phyloP scores from a whole-genome alignment of 1,139 yeast species.

The Nakaseomyces uthaithaninus region DNA sequence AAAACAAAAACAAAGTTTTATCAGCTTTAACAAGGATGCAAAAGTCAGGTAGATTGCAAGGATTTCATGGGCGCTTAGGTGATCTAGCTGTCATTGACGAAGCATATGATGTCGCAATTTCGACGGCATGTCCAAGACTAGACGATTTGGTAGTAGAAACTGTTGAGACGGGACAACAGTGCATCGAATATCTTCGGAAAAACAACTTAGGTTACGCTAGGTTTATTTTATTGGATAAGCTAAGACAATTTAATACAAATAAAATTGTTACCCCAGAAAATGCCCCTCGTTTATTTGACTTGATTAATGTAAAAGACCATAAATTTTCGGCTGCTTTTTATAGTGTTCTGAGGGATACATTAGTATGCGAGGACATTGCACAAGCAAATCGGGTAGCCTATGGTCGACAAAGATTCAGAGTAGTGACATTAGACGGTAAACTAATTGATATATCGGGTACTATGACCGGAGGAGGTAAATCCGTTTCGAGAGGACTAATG shows the following conservation, averaged over 20 bases:
- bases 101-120: slow-evolving; percentile 82
- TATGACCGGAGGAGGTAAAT: slow-evolving; percentile 91
- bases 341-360: slow-evolving; percentile 75
- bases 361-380: slow-evolving; percentile 69
- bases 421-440: slow-evolving; percentile 88
- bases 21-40: slow-evolving; percentile 60
- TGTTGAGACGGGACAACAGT: slow-evolving; percentile 86
- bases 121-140: slow-evolving; percentile 88
- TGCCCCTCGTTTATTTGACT: slow-evolving; percentile 77
- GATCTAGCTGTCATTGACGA: slow-evolving; percentile 85
- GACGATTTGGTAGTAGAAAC: slow-evolving; percentile 93
- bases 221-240: slow-evolving; percentile 70
- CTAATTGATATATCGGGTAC: slow-evolving; percentile 94
- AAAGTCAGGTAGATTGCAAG: slow-evolving; percentile 74
- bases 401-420: slow-evolving; percentile 74
- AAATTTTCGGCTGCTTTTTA: slow-evolving; percentile 83
- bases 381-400: slow-evolving; percentile 88
- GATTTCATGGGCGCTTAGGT: slow-evolving; percentile 86
- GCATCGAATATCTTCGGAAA: slow-evolving; percentile 79
- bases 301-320: slow-evolving; percentile 58
- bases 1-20: slow-evolving; percentile 68
- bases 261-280: slow-evolving; percentile 67
- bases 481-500: slow-evolving; percentile 42
- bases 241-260: slow-evolving; percentile 52
- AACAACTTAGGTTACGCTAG: slow-evolving; percentile 84